Conservation (phyloP, 139 green algal genomes). For the Picochlorum sp. region DNA sequence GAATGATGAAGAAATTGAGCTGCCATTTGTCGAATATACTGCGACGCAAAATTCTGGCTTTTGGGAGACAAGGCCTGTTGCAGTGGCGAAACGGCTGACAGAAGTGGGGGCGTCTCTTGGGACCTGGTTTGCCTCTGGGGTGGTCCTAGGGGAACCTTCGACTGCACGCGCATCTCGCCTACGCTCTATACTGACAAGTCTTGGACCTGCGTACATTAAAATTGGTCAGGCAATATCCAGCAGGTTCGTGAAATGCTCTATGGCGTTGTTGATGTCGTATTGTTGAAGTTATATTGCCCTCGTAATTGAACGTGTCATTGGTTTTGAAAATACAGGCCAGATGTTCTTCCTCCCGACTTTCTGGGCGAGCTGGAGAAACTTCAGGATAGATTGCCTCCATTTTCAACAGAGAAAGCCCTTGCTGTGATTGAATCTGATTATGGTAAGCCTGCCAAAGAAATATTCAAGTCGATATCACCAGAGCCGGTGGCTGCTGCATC, state of each 20-base stretch:
- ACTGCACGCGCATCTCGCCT: conserved; percentile 22
- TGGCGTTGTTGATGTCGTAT: neutral
- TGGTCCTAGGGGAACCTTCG: neutral
- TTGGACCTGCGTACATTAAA: conserved; percentile 82
- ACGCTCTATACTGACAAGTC: conserved; percentile 41
- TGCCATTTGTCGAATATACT: conserved; percentile 25
- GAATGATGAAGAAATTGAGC: neutral
- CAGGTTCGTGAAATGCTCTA: no score
- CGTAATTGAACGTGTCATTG: no score
- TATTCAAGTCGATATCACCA: conserved; percentile 56
- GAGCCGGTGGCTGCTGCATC: conserved; percentile 67
- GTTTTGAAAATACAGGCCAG: no score
- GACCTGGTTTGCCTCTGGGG: conserved; percentile 6
- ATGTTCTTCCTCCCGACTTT: conserved; percentile 69
- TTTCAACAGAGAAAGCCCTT: conserved; percentile 34
- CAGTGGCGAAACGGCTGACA: conserved; percentile 33
- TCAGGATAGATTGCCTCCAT: conserved; percentile 74
- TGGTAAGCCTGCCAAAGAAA: conserved; percentile 18
- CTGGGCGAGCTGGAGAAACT: conserved; percentile 65
- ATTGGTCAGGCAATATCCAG: conserved; percentile 54
- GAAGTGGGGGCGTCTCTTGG: conserved; percentile 26
- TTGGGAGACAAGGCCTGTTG: conserved; percentile 44
- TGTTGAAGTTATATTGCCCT: conserved; percentile 25
- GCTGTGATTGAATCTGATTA: conserved; percentile 55
- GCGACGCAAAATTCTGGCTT: conserved; percentile 20